Base-by-base conservation (phyloP, 169 alveolate genomes). In the Plasmodium vinckei region DNA sequence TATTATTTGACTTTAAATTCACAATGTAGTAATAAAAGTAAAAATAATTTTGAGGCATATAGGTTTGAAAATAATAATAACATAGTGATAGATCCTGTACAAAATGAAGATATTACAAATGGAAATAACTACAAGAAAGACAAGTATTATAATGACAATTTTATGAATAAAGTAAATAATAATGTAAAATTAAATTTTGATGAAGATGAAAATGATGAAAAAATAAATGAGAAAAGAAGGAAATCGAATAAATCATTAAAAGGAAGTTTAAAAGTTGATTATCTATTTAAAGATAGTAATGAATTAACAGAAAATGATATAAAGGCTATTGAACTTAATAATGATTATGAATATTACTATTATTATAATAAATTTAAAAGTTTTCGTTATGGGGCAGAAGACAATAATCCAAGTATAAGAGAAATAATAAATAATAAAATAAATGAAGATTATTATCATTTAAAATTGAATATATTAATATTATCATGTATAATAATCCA, bases 401-500 rank as follows among this genome's bases (percentile, higher is more conserved):
- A 53, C 54, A 79, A 49, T 27, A 15, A 27, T 19, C 23, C 33
- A 25, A 79, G 57, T 27, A 60, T 65, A 21, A 47, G 87, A 17
- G 73, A 86, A 70, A 23, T 57, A 4, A 86, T 86, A 86, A 68
- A 47, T 44, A 86, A 86, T 44, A 86, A 53, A 51, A 86, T 86
- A 27, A 86, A 86, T 60, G 65, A 64, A 25, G 91, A 86, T 44
- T 86, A 69, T 54, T 86, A 86, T 60, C 63, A 86, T 39, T 39
- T 86, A 47, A 86, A 86, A 70, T 86, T 86, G 44, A 86, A 86
- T 54, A 70, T 86, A 69, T 68, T 86, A 19, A 86, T 86, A 44
- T 86, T 68, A 54, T 86, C 91, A 15, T 86, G 91, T 70, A 86
- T 86, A 42, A 86, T 86, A 57, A 86, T 86, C 6, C 91, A 86